Base-by-base conservation (phyloP, 768 basidiomycete genomes). In the Boletales sp. region DNA sequence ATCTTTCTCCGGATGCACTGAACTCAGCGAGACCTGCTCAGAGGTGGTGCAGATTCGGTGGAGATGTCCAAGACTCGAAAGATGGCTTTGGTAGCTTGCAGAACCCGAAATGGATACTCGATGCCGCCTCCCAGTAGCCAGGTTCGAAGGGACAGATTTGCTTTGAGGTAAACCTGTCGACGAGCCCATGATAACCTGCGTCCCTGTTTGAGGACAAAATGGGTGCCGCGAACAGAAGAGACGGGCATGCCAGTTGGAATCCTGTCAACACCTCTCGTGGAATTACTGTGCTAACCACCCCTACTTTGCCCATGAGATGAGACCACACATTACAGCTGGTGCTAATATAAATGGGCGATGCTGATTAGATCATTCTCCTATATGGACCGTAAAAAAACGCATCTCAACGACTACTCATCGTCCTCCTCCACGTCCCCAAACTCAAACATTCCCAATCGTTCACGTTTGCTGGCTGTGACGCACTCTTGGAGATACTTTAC, bases 381-480 rank as follows among this genome's bases (percentile, higher is more conserved):
- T 42, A 53, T 52, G 56, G 47, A 55, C 53, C 38, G 42, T 45
- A 49, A 56, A 49, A n/a, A 44, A 62, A 21, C 49, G 53, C 30
- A 56, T 57, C 56, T 50, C 50, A 47, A 9, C 35, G 42, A 42
- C 44, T 51, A 62, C 51, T 91, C 86, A 49, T 91, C 90, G 49
- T 92, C 90, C 64, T 92, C 90, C 56, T 90, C 89, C 12, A 92
- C 77, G 66, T 93, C 90, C n/a, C 91, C 91, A 63, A 89, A 87
- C 71, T 94, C 91, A 61, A 89, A 94, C 81, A 91, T 90, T 33
- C 91, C 90, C 47, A 77, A 69, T 12, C 91, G 81, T 49, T 83
- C 83, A 46, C 78, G 74, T 69, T 91, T 92, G 11, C 92, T 92
- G 17, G 74, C 74, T 18, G 66, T 59, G 32, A 84, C 66, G 3